Conservation (phyloP, 208 protist species). For the Acanthamoeba healyi region DNA sequence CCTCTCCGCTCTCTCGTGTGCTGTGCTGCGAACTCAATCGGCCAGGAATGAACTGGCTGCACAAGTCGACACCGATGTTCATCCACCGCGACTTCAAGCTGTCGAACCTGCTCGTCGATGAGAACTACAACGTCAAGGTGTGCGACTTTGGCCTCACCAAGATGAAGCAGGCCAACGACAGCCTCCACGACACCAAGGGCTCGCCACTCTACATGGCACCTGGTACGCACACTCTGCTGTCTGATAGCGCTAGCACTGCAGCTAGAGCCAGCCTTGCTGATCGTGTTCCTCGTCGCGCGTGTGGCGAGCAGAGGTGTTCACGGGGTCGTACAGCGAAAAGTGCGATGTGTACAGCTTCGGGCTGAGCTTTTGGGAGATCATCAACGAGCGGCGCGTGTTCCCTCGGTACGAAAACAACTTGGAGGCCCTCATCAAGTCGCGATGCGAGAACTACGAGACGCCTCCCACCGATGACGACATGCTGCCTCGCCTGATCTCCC, state of each 20-base stretch:
- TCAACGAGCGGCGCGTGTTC: slow-evolving; percentile 42
- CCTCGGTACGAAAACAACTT: slow-evolving; percentile 55
- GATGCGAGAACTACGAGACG: slow-evolving; percentile 22
- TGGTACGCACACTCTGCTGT: background rate
- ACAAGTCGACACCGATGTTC: slow-evolving; percentile 84
- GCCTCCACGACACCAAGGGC: slow-evolving; percentile 35
- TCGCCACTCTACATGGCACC: slow-evolving; percentile 74
- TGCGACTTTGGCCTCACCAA: slow-evolving; percentile 74
- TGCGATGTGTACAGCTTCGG: slow-evolving; percentile 72
- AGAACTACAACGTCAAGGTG: slow-evolving; percentile 71
- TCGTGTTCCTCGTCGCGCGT: background rate
- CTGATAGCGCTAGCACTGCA: too few relatives aligned
- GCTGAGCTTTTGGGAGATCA: slow-evolving; percentile 73
- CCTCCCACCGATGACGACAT: slow-evolving; percentile 33
- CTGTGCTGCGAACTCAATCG: too few relatives aligned
- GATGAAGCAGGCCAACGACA: slow-evolving; percentile 60
- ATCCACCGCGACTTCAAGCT: slow-evolving; percentile 87
- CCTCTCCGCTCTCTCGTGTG: background rate
- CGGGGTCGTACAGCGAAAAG: slow-evolving; percentile 63
- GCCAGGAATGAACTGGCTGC: slow-evolving; percentile 85
- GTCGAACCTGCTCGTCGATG: slow-evolving; percentile 70
- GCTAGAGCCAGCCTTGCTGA: too few relatives aligned
- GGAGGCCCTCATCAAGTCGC: slow-evolving; percentile 46
- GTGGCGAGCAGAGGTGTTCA: slow-evolving; percentile 49
- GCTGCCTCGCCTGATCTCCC: slow-evolving; percentile 34